Evolutionary conservation across 768 basidiomycete genomes (phyloP), one percentile per base, ranked within the genome.

Genomic region (Thelephora ganbajun): DNA sequence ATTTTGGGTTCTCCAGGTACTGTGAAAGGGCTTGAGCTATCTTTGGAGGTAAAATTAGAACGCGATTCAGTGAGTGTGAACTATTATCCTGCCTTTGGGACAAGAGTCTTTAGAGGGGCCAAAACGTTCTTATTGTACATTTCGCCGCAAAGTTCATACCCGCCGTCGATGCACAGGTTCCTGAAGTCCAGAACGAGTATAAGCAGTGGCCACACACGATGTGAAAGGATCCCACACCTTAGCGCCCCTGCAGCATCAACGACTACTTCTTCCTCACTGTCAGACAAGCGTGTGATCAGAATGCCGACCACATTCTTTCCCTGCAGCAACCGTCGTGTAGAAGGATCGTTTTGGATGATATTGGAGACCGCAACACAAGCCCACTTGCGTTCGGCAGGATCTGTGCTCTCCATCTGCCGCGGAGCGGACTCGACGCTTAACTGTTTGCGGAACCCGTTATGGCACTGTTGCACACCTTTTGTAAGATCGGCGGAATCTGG

Each of bases 61-160:
- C 30, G 43, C 36, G 22, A 44, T 6, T 11, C 20, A 35, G 44
- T 7, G 11, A 44, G 33, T 36, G 19, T 14, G 12, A 13, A 5
- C 37, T 19, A 33, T 12, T 2, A 50, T 61, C 26, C 36, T 53
- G 87, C 90, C 69, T 89, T 91, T 6, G 84, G 81, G 14, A 91
- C 70, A 56, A 89, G 86, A 0, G 74, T 71, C 54, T 71, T 78
- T 49, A 91, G 63, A 2, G 87, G 86, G 5, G 79, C 72, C 44
- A 96, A 68, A 41, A 96, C 80, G 54, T 87, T 88, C 68, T 96
- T 96, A 63, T 97, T 96, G 66, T 83, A 93, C 88, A 97, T 93
- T 63, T 96, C 90, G 1, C 85, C 89, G 56, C 92, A 93, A 43
- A 96, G 85, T 53, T 96, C 91, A 59, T 88, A 86, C 45, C 93